Evolutionary conservation across 2,329 filamentous ascomycete species (phyloP), one percentile per base, ranked within the genome.

Genomic region (Ophiostoma pallidulum): DNA sequence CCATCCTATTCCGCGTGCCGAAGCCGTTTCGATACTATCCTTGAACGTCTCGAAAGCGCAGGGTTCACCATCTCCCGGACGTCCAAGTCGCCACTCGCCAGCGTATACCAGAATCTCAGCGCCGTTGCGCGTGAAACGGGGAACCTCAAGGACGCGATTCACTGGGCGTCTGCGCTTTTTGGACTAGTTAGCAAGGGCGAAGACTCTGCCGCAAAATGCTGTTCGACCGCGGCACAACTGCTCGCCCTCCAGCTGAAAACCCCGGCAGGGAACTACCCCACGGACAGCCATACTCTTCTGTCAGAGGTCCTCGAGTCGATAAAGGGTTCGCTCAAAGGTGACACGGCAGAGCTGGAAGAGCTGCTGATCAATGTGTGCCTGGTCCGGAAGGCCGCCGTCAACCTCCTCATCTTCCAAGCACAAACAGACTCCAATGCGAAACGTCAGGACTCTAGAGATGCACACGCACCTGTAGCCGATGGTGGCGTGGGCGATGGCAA

Each of bases 301-400:
- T 53, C 62, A 4, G 66, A 72, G 39, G 71, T 82, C 0, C 59
- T 76, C 4, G 71, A 75, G 2, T 68, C 70, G 1, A 63, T 83
- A n/a, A 74, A 78, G 49, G 75, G 75, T 0, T 68, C 74, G 12
- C 65, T 84, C 28, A 77, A 76, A 52, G 80, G 80, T 3, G 78
- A 77, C 24, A 65, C 69, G 8, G 60, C 65, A 1, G 79, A 83
- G 50, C 67, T 84, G 26, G 78, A 83, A 38, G 77, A 82, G 45
- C 67, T 84, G 1, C 63, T 84, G 20, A 66, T 67, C 8, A 76
- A 75, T 51, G 64, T 83, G 5, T 78, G 73, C 29, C 62, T 69
- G 3, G 69, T 75, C 16, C 69, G 80, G 51, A 75, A 75, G 53
- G 72, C 74, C 4, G 71, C 71, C 2, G 71, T 79, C 43, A 68